Percentiles rank a stretch among this genome's conserved stretches.
phyloP scores from a whole-genome alignment of 2,329 filamentous ascomycete genomes.

The Colletotrichum destructivum region DNA sequence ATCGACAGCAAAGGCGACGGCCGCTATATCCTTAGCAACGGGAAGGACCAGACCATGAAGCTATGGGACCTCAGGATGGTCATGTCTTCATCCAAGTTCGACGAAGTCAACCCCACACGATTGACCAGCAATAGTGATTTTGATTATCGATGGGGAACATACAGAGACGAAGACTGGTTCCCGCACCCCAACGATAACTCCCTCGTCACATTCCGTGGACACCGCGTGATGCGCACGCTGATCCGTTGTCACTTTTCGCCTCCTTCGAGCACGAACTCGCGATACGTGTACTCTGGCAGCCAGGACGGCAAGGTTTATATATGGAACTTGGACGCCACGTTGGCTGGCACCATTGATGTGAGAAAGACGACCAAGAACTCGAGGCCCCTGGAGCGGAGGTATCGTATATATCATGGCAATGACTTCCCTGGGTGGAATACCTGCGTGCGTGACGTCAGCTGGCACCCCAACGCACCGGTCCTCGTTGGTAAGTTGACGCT shows the following conservation, averaged over 20 bases:
- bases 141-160: conserved; percentile 81
- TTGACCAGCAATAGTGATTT: conserved; percentile 72
- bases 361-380: conserved; percentile 76
- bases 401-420: conserved; percentile 71
- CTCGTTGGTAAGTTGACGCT: conserved; percentile 71
- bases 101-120: conserved; percentile 68
- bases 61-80: conserved; percentile 95
- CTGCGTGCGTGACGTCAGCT: conserved; percentile 89
- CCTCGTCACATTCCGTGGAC: conserved; percentile 92
- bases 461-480: conserved; percentile 89
- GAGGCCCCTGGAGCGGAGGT: conserved; percentile 68
- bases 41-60: conserved; percentile 97
- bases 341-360: conserved; percentile 85
- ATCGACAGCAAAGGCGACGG: conserved; percentile 80
- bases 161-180: conserved; percentile 76
- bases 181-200: conserved; percentile 90
- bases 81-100: conserved; percentile 79
- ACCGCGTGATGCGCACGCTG: conserved; percentile 88
- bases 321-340: conserved; percentile 93
- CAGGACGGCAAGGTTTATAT: conserved; percentile 91
- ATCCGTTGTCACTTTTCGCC: conserved; percentile 98
- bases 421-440: conserved; percentile 77
- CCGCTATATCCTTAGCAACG: conserved; percentile 91
- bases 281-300: conserved; percentile 94
- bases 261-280: conserved; percentile 84